Base-by-base conservation (phyloP, 192 early-diverging fungal species). In the Allomyces macrogynus region DNA sequence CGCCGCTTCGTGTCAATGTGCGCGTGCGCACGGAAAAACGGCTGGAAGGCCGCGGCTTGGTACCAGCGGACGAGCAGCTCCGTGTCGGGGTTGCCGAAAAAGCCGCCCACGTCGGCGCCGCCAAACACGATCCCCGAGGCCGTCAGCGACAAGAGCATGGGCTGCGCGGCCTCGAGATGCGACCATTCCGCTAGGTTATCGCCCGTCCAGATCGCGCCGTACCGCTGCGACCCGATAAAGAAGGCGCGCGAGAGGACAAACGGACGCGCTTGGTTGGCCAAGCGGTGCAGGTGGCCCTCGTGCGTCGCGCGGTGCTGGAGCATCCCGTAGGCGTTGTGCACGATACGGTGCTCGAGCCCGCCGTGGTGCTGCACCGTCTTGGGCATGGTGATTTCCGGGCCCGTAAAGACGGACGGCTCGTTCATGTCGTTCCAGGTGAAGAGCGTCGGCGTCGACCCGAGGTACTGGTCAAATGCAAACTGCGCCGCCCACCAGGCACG, bases 401-500 rank as follows among this genome's bases (percentile, higher is more conserved):
- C 94, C 74, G 76, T 95, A 70, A 99, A 99, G 5, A 99, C 87
- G 8, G 26, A 18, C 12, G 66, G 54, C 67, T 99, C 96, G 72
- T 99, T 99, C 96, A 99, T 99, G 68, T 99, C 96, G 74, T 96
- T 97, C 96, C 96, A 99, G 3, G 91, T 86, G 73, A 87, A 92
- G 22, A 97, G 78, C 54, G 71, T 71, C 22, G 78, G 74, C 12
- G 91, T 89, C 10, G 89, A 89, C 25, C 88, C 90, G 66, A 86
- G 74, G 75, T 93, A 99, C 61, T 86, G 76, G 68, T 83, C 78
- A 71, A 86, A 85, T 11, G 73, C 65, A 71, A 93, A 99, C 69
- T 84, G 76, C 22, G 78, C 74, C 24, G 82, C 74, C 86, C 90
- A 94, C 87, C 87, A 97, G 40, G 79, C 69, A 8, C 82, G 75